Conservation (phyloP, 139 green algal genomes). For the Micractinium sp. region DNA sequence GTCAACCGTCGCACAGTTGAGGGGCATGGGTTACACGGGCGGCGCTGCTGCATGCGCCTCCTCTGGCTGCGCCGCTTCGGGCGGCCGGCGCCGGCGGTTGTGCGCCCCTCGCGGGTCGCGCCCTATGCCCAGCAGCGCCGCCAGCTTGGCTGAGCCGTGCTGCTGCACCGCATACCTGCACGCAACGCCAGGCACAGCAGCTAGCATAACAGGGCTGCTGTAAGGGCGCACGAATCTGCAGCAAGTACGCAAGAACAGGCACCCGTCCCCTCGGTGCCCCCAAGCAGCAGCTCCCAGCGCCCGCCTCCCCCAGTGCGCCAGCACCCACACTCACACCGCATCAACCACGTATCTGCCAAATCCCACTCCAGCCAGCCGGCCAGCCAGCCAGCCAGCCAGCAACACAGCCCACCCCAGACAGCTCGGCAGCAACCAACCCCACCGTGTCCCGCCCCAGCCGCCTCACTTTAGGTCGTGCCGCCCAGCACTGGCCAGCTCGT, state of each 20-base stretch:
- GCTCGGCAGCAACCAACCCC: not conserved
- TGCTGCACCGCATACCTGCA: conserved; percentile 39
- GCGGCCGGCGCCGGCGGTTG: not conserved
- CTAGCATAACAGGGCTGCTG: not conserved
- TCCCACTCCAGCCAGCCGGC: not conserved
- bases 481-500: conserved; percentile 26
- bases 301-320: not conserved
- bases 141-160: conserved; percentile 32
- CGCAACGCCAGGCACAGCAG: not conserved
- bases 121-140: conserved; percentile 19
- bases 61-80: not conserved
- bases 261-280: no score
- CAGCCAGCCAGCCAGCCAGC: not conserved
- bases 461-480: conserved; percentile 40
- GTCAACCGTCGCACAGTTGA: no score
- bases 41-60: not conserved
- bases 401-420: not conserved
- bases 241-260: not conserved
- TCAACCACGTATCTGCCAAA: no score
- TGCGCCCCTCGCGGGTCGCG: not conserved
- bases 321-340: no score
- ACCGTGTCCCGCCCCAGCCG: no score
- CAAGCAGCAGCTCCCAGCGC: not conserved
- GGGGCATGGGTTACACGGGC: not conserved
- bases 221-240: no score